phyloP scores from a whole-genome alignment of 2,329 filamentous ascomycete species.

The Diaporthe aspalathi region DNA sequence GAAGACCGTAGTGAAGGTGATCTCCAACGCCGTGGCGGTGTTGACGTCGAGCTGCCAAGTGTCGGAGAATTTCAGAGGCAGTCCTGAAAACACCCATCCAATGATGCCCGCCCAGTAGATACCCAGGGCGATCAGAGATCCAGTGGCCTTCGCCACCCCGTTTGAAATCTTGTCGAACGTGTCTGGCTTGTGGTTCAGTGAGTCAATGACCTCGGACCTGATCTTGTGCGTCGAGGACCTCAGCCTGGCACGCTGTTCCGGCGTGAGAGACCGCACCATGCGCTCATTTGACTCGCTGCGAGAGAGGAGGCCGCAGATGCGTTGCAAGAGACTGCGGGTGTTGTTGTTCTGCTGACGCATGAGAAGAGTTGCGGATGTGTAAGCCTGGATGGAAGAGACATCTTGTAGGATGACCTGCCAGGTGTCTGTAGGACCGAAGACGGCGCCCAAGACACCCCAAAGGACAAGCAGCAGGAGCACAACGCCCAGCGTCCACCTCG shows the following conservation, averaged over 20 bases:
- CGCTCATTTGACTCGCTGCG: slow-evolving; percentile 48
- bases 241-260: slow-evolving; percentile 39
- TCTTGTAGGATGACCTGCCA: slow-evolving; percentile 53
- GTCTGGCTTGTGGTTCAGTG: slow-evolving; percentile 46
- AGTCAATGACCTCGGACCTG: slow-evolving; percentile 42
- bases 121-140: slow-evolving; percentile 47
- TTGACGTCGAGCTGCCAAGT: slow-evolving; percentile 57
- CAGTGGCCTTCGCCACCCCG: slow-evolving; percentile 43
- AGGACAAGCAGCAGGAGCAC: slow-evolving; percentile 47
- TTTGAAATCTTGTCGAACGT: slow-evolving; percentile 47
- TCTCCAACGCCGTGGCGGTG: slow-evolving; percentile 55
- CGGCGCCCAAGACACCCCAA: slow-evolving; percentile 48
- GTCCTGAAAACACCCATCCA: slow-evolving; percentile 50
- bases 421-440: slow-evolving; percentile 47
- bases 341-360: slow-evolving; percentile 53
- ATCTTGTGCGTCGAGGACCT: slow-evolving; percentile 41
- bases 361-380: slow-evolving; percentile 52
- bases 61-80: slow-evolving; percentile 46
- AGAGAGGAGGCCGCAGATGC: slow-evolving; percentile 49
- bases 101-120: slow-evolving; percentile 52
- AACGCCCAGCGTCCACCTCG: slow-evolving; percentile 43
- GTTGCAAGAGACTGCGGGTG: slow-evolving; percentile 45
- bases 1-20: slow-evolving; percentile 55
- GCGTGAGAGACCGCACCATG: slow-evolving; percentile 45
- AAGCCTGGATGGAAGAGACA: slow-evolving; percentile 51